Conservation (phyloP, 306 rosid genomes). For the Castanea crenata region DNA sequence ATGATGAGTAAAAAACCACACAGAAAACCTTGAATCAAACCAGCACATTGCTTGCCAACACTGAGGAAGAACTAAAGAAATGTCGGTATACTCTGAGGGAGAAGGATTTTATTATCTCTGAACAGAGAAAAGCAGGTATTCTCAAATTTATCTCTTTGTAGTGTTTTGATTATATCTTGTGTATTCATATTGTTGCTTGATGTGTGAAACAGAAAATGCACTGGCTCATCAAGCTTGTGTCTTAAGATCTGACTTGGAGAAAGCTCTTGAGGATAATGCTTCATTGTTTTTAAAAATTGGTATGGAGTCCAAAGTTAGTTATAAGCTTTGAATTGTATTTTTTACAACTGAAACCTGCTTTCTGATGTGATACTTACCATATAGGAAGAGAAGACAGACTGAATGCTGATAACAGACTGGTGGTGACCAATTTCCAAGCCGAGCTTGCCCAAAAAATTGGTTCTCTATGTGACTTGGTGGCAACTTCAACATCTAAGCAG, state of each 20-base stretch:
- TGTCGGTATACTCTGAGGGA: constrained; percentile 67
- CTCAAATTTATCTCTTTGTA: background rate
- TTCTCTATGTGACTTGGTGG: constrained; percentile 68
- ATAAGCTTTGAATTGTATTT: background rate
- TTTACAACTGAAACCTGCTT: background rate
- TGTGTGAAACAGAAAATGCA: constrained; percentile 67
- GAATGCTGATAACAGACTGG: constrained; percentile 62
- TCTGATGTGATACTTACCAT: background rate
- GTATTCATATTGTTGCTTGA: constrained; percentile 10
- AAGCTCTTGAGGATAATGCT: constrained; percentile 72
- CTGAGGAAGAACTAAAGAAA: constrained; percentile 70
- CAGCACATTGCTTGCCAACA: constrained; percentile 52
- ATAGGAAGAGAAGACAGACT: constrained; percentile 85
- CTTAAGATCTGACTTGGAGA: constrained; percentile 77
- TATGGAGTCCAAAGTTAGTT: constrained; percentile 20
- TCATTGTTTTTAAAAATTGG: constrained; percentile 80
- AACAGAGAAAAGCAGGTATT: constrained; percentile 89
- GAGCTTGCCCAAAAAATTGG: constrained; percentile 71
- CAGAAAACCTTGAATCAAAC: constrained; percentile 79
- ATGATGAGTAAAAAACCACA: background rate
- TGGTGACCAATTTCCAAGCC: constrained; percentile 68
- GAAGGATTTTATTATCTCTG: constrained; percentile 73
- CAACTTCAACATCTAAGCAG: constrained; percentile 62
- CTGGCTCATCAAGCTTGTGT: constrained; percentile 82
- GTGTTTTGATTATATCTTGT: background rate